Evolutionary conservation across 441 rosid species (phyloP), one percentile per base, ranked within the genome.

Genomic region (Populus hybrid): DNA sequence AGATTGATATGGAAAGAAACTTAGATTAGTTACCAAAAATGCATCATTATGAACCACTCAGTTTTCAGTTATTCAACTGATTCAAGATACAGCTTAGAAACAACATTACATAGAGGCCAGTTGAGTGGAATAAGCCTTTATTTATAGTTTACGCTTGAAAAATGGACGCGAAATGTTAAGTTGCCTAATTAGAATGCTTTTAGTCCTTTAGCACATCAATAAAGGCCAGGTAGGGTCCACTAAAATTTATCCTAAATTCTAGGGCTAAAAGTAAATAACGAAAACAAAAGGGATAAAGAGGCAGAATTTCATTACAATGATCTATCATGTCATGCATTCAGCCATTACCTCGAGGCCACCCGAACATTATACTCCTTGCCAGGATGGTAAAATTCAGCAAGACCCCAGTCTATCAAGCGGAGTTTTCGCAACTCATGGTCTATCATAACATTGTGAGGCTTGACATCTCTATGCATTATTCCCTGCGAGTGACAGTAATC

Each of bases 401-500:
- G 95, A 78, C 99, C 99, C 99, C 99, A 95, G 67, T 91, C 98
- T 78, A 95, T 93, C 86, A 95, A 82, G 11, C 99, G 95, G 78
- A 95, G 96, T 86, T 95, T 95, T 16, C 98, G 93, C 86, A 92
- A 84, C 80, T 95, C 98, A 87, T 93, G 99, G 73, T 95, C 99
- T 83, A 93, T 92, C 98, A 95, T 95, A 69, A 95, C 98, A 82
- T 95, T 95, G 85, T 93, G 97, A 76, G 99, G 99, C 86, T 95
- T 95, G 76, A 92, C 99, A 82, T 93, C 99, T 88, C 99, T 88
- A 83, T 93, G 99, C 99, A 95, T 93, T 80, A 95, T 92, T 71
- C 98, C 99, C 84, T 93, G 98, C 26, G 99, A 95, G 82, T 95
- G 99, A 77, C 99, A 92, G 85, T 88, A 92, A 86, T 95, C 99